Percentiles rank a stretch among this genome's conserved stretches.
phyloP scores from a whole-genome alignment of 1,139 yeast species.

The Pichia inconspicua region DNA sequence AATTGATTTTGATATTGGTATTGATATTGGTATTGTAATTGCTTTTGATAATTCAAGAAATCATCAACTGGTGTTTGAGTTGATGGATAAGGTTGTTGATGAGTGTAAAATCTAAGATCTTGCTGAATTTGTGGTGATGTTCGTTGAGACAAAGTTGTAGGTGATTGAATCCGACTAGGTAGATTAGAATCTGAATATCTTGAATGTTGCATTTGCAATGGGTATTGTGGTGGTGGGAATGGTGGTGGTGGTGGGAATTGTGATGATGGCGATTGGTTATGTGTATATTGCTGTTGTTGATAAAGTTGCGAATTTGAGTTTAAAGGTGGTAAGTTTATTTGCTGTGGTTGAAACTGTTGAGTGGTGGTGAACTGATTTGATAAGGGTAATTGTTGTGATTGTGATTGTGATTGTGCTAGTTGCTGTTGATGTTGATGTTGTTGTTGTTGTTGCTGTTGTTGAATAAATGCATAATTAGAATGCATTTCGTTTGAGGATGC shows the following conservation, averaged over 20 bases:
- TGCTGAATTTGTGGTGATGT: not conserved
- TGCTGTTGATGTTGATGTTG: not conserved
- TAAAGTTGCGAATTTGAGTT: not conserved
- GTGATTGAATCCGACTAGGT: not conserved
- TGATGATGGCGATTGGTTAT: not conserved
- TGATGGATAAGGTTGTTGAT: not conserved
- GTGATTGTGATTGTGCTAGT: too few species aligned
- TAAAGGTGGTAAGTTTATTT: not conserved
- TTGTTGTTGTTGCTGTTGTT: not conserved
- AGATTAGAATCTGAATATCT: not conserved
- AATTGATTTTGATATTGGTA: not conserved
- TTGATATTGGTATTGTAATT: not conserved
- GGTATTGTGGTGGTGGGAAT: not conserved
- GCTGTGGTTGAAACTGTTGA: not conserved
- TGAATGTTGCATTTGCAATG: not conserved
- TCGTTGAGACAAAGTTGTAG: not conserved
- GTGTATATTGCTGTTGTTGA: not conserved
- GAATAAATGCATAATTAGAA: not conserved
- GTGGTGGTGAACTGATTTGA: not conserved
- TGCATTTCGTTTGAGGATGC: not conserved
- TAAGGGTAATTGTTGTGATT: not conserved
- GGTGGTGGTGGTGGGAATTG: not conserved
- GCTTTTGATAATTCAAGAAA: not conserved
- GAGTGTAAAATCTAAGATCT: not conserved
- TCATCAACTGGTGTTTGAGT: not conserved